Conservation (phyloP, 805 yeast species). For the Yarrowia yakushimensis region DNA sequence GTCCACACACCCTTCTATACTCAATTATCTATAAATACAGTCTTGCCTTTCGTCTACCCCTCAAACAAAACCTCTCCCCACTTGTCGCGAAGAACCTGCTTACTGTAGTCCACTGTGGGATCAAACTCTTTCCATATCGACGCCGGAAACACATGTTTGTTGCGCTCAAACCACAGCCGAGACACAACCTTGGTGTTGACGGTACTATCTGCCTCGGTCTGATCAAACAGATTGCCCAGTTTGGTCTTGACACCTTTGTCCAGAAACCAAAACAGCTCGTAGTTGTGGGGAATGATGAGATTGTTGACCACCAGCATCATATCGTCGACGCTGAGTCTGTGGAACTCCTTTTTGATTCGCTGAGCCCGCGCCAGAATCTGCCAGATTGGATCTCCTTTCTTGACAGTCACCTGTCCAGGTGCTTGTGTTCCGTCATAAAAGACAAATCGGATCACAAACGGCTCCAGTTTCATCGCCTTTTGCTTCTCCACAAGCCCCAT, state of each 20-base stretch:
- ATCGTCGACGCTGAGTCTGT: slow-evolving; percentile 35
- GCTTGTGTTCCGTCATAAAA: slow-evolving; percentile 33
- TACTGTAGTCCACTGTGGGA: slow-evolving; percentile 34
- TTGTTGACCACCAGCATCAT: slow-evolving; percentile 34
- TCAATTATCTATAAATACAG: background rate
- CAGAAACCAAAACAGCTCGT: slow-evolving; percentile 34
- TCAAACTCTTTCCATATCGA: slow-evolving; percentile 35
- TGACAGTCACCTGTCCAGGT: slow-evolving; percentile 30
- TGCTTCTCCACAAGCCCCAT: slow-evolving; percentile 27
- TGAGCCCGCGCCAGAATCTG: slow-evolving; percentile 33
- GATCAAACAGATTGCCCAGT: slow-evolving; percentile 33
- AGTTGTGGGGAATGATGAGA: slow-evolving; percentile 37
- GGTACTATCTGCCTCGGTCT: slow-evolving; percentile 25
- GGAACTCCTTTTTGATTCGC: slow-evolving; percentile 31
- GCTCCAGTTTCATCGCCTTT: slow-evolving; percentile 28
- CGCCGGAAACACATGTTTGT: slow-evolving; percentile 37
- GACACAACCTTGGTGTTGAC: slow-evolving; percentile 33
- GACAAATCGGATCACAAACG: slow-evolving; percentile 30
- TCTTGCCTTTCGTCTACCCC: background rate
- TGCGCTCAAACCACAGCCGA: slow-evolving; percentile 34
- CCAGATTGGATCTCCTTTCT: slow-evolving; percentile 35
- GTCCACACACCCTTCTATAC: background rate
- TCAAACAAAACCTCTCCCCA: slow-evolving; percentile 29
- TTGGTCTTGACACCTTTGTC: slow-evolving; percentile 31
- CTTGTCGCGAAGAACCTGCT: slow-evolving; percentile 31